These are phyloP conservation scores for Scheffersomyces titani DNA, from an alignment of 1,139 yeast genomes.

Conservation along the genomic window DNA sequence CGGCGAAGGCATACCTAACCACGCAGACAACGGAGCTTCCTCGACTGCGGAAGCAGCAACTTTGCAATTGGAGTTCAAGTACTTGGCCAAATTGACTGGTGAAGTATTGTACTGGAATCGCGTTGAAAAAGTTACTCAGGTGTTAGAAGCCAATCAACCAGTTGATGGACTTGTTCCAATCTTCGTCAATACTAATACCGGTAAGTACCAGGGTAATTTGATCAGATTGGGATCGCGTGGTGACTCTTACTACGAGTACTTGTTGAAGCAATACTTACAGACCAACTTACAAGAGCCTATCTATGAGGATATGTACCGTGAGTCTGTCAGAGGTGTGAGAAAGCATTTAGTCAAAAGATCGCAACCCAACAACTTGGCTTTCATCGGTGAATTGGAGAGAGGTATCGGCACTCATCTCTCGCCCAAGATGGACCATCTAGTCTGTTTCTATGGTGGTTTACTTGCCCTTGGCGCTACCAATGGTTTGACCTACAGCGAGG, in stretches of 20 bases:
- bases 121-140: conserved; percentile 71
- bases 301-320: conserved; percentile 76
- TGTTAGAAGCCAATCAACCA: conserved; percentile 59
- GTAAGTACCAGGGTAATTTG: conserved; percentile 60
- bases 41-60: conserved; percentile 93
- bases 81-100: conserved; percentile 78
- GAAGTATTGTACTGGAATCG: conserved; percentile 76
- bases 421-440: conserved; percentile 92
- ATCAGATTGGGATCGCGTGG: conserved; percentile 90
- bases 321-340: conserved; percentile 72
- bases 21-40: conserved; percentile 65
- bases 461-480: conserved; percentile 88
- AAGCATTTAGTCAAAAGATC: conserved; percentile 64
- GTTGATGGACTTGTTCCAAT: conserved; percentile 82
- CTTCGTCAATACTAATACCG: conserved; percentile 73
- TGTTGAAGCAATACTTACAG: conserved; percentile 82
- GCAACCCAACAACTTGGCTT: conserved; percentile 62
- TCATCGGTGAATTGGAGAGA: conserved; percentile 73
- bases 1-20: conserved; percentile 61
- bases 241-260: conserved; percentile 89
- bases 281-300: conserved; percentile 62
- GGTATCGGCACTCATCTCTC: conserved; percentile 65
- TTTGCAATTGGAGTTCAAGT: conserved; percentile 85
- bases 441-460: conserved; percentile 89
- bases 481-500: conserved; percentile 60